phyloP scores from a whole-genome alignment of 2,329 filamentous ascomycete species.

The Venturia nashicola region DNA sequence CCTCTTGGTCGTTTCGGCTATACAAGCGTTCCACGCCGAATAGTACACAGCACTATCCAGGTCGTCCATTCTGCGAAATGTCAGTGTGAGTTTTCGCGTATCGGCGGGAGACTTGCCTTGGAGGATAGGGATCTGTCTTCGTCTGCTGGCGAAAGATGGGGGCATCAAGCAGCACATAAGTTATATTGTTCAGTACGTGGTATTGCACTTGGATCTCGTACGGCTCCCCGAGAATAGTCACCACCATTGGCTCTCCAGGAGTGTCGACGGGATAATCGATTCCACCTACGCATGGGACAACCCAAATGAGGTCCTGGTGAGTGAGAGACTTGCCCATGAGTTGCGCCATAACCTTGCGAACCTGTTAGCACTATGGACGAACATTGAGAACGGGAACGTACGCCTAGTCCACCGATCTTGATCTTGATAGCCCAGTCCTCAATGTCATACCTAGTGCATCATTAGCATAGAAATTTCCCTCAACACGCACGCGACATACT shows the following conservation, averaged over 20 bases:
- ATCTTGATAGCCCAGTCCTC: constrained; percentile 59
- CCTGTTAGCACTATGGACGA: background rate
- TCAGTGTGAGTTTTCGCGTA: no score
- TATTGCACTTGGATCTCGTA: constrained; percentile 55
- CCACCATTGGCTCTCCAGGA: constrained; percentile 47
- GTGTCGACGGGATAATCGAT: constrained; percentile 51
- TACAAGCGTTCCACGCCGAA: constrained; percentile 59
- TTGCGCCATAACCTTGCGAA: constrained; percentile 45
- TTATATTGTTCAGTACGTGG: constrained; percentile 52
- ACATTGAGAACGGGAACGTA: background rate
- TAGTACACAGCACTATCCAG: constrained; percentile 57
- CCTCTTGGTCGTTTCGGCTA: constrained; percentile 48
- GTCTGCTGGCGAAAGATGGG: constrained; percentile 55
- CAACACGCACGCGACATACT: background rate
- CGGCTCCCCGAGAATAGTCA: constrained; percentile 46
- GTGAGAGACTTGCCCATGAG: constrained; percentile 56
- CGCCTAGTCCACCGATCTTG: constrained; percentile 58
- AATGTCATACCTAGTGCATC: constrained; percentile 47
- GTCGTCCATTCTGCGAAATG: constrained; percentile 46
- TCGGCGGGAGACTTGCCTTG: background rate
- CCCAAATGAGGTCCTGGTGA: constrained; percentile 43
- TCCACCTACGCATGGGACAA: constrained; percentile 45
- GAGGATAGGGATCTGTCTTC: constrained; percentile 49
- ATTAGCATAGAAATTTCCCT: background rate
- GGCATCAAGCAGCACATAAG: constrained; percentile 54